Conservation (phyloP, 805 yeast genomes). For the Kluyveromyces nonfermentans region DNA sequence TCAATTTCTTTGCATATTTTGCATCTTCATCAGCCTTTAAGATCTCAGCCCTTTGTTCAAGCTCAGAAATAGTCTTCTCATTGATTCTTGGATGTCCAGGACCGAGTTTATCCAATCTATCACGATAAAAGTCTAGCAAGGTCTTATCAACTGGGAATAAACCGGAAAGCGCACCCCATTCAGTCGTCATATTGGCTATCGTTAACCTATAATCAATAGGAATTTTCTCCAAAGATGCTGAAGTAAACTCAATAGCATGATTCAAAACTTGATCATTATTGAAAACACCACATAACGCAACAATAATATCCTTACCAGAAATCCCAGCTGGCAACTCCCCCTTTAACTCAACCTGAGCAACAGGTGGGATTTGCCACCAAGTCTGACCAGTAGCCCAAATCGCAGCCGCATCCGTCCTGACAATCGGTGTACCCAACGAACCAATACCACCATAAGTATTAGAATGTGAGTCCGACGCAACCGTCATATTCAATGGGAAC, state of each 20-base stretch:
- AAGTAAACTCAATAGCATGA: constrained; percentile 90
- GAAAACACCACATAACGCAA: constrained; percentile 88
- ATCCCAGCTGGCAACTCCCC: constrained; percentile 80
- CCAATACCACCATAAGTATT: constrained; percentile 98
- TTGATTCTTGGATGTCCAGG: constrained; percentile 83
- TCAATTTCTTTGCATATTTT: constrained; percentile 77
- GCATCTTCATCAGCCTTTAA: constrained; percentile 64
- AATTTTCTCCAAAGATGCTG: constrained; percentile 61
- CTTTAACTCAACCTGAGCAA: constrained; percentile 80
- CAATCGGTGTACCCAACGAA: constrained; percentile 92
- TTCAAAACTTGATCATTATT: constrained; percentile 87
- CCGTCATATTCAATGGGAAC: constrained; percentile 85
- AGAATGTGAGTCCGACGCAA: constrained; percentile 96
- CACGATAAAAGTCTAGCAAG: constrained; percentile 67
- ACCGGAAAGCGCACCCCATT: constrained; percentile 98
- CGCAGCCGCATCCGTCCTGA: constrained; percentile 97
- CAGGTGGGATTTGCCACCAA: constrained; percentile 99
- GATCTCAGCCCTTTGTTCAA: constrained; percentile 10
- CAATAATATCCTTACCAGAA: constrained; percentile 94
- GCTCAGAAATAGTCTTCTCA: constrained; percentile 41
- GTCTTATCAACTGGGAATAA: constrained; percentile 90
- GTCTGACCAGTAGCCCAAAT: constrained; percentile 99
- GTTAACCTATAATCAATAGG: constrained; percentile 81
- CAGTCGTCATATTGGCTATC: constrained; percentile 96
- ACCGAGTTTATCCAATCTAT: constrained; percentile 40